These are phyloP conservation scores for Starmerella ratchasimensis DNA, from an alignment of 805 yeast species.

Conservation along the genomic window DNA sequence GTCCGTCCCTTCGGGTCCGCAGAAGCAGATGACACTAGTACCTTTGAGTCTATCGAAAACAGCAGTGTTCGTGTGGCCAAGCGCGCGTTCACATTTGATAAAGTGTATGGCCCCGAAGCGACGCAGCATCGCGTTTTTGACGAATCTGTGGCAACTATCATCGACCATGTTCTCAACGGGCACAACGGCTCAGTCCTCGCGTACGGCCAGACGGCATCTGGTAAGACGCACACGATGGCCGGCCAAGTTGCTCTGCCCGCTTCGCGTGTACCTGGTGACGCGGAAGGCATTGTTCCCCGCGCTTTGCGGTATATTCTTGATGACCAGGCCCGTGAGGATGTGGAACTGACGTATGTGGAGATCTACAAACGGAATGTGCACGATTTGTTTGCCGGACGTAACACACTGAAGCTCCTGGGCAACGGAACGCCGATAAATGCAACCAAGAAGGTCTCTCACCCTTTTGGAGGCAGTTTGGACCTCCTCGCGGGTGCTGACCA, in stretches of 20 bases:
- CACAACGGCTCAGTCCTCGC: conserved; percentile 47
- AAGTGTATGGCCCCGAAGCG: conserved; percentile 39
- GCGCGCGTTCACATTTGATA: conserved; percentile 43
- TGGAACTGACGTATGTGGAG: conserved; percentile 58
- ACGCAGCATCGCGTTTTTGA: conserved; percentile 47
- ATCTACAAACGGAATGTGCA: conserved; percentile 61
- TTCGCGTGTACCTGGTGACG: no score
- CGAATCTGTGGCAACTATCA: conserved; percentile 45
- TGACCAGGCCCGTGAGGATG: no score
- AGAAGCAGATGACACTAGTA: no score
- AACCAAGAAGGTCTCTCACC: conserved; percentile 9
- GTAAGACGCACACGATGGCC: conserved; percentile 65
- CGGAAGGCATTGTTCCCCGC: conserved; percentile 58
- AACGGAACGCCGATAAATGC: conserved; percentile 50
- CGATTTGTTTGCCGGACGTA: conserved; percentile 43
- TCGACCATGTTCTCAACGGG: conserved; percentile 57
- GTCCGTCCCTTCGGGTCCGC: no score
- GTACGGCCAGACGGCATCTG: conserved; percentile 69
- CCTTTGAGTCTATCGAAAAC: no score
- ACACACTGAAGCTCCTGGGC: conserved; percentile 28
- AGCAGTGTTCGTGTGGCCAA: neutral
- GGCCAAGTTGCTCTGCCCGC: no score
- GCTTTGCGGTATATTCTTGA: conserved; percentile 49
- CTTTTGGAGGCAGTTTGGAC: neutral
- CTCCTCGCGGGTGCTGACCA: neutral